Conservation (phyloP, 352 stramenopile species). For the Phytopythium mirpurense region DNA sequence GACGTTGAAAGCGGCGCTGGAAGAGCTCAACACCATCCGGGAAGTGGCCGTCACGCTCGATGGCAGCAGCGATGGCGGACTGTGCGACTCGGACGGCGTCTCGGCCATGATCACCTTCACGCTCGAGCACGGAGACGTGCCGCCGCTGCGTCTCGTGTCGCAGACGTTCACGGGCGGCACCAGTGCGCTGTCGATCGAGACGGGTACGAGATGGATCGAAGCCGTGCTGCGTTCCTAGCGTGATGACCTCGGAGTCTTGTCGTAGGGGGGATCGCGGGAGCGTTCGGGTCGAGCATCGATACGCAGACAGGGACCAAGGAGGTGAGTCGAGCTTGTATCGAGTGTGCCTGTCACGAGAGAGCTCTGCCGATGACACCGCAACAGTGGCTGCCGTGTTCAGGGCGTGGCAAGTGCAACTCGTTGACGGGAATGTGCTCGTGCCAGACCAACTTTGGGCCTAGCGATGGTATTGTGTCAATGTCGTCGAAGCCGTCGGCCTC, state of each 20-base stretch:
- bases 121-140: conserved; percentile 62
- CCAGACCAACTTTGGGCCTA: conserved; percentile 37
- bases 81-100: conserved; percentile 50
- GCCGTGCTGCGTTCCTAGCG: no score
- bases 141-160: conserved; percentile 27
- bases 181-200: conserved; percentile 1
- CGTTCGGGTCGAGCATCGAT: conserved; percentile 21
- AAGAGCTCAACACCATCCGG: conserved; percentile 46
- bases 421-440: conserved; percentile 46
- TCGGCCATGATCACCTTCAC: conserved; percentile 64
- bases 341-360: no score
- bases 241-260: background rate
- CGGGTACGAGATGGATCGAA: background rate
- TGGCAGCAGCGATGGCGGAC: conserved; percentile 20
- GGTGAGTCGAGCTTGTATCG: conserved; percentile 15
- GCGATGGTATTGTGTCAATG: conserved; percentile 62
- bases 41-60: conserved; percentile 40
- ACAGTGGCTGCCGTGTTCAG: conserved; percentile 63
- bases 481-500: no score
- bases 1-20: conserved; percentile 44
- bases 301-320: conserved; percentile 61
- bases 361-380: background rate
- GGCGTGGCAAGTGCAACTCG: conserved; percentile 47
- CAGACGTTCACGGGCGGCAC: conserved; percentile 27
- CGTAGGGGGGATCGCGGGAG: conserved; percentile 24